A percentile compares a stretch with the other conserved stretches of the same genome.
Evolutionary conservation across 139 green algal species (phyloP).

Genomic region (Pycnococcus provasolii): DNA sequence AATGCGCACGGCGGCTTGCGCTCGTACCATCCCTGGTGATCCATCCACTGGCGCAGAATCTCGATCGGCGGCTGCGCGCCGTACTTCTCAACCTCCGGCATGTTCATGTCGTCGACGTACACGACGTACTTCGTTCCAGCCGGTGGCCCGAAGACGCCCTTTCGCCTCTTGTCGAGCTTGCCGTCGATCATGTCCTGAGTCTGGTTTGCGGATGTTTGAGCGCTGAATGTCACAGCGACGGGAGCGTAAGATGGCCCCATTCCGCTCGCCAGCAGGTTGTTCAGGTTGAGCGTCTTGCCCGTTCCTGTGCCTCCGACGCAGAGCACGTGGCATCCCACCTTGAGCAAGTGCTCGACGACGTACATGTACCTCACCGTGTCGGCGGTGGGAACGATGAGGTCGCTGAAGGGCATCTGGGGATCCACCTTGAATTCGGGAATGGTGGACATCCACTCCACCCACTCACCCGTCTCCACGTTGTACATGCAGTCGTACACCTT

Average conservation of each 20-base stretch:
- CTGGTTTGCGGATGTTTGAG: slow-evolving; percentile 63
- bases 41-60: slow-evolving; percentile 43
- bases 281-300: slow-evolving; percentile 63
- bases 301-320: slow-evolving; percentile 74
- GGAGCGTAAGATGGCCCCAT: slow-evolving; percentile 50
- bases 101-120: slow-evolving; percentile 40
- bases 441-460: slow-evolving; percentile 63
- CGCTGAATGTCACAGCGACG: slow-evolving; percentile 66
- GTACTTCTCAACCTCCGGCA: slow-evolving; percentile 44
- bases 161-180: slow-evolving; percentile 41
- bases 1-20: slow-evolving; percentile 44
- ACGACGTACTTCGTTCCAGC: slow-evolving; percentile 32
- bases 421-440: slow-evolving; percentile 54
- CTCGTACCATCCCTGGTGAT: slow-evolving; percentile 42
- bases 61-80: slow-evolving; percentile 42
- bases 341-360: slow-evolving; percentile 49
- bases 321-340: slow-evolving; percentile 50
- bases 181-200: slow-evolving; percentile 54
- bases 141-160: slow-evolving; percentile 38
- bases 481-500: slow-evolving; percentile 47
- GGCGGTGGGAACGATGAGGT: slow-evolving; percentile 65
- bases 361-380: slow-evolving; percentile 67
- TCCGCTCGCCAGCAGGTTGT: slow-evolving; percentile 53
- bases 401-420: slow-evolving; percentile 49
- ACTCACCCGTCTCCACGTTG: slow-evolving; percentile 37